phyloP scores from a whole-genome alignment of 441 rosid genomes.

The Erodium texanum region DNA sequence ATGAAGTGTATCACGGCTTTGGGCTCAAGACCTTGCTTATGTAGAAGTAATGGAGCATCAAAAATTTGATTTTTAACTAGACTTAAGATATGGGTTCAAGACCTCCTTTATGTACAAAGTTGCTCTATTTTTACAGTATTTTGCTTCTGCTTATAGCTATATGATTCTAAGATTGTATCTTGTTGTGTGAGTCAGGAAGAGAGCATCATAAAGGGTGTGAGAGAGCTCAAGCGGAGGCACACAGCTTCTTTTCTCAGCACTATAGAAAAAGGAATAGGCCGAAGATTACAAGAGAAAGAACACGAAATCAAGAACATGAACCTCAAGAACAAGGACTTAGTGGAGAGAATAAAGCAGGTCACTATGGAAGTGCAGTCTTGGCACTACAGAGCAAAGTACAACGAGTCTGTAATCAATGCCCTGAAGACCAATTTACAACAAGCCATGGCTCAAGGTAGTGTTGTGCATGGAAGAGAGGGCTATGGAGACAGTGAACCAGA shows the following conservation, averaged over 20 bases:
- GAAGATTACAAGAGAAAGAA: slow-evolving; percentile 52
- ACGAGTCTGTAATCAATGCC: slow-evolving; percentile 46
- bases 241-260: slow-evolving; percentile 34
- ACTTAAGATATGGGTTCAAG: too few relatives aligned
- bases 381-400: slow-evolving; percentile 61
- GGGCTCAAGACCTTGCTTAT: too few relatives aligned
- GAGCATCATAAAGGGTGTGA: slow-evolving; percentile 39
- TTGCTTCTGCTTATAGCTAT: too few relatives aligned
- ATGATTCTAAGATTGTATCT: too few relatives aligned
- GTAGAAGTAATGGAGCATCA: too few relatives aligned
- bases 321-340: slow-evolving; percentile 48
- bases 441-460: slow-evolving; percentile 39
- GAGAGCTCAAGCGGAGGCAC: slow-evolving; percentile 44
- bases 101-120: too few relatives aligned
- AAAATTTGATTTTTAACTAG: too few relatives aligned
- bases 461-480: slow-evolving; percentile 62
- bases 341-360: slow-evolving; percentile 48
- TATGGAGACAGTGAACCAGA: slow-evolving; percentile 59
- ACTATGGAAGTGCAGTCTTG: slow-evolving; percentile 46
- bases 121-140: too few relatives aligned
- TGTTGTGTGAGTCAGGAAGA: slow-evolving; percentile 38
- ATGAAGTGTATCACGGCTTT: too few relatives aligned
- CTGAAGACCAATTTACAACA: slow-evolving; percentile 53
- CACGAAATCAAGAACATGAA: slow-evolving; percentile 43
- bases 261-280: slow-evolving; percentile 43